Base-by-base conservation (phyloP, 768 basidiomycete species). In the Trametes villosa region DNA sequence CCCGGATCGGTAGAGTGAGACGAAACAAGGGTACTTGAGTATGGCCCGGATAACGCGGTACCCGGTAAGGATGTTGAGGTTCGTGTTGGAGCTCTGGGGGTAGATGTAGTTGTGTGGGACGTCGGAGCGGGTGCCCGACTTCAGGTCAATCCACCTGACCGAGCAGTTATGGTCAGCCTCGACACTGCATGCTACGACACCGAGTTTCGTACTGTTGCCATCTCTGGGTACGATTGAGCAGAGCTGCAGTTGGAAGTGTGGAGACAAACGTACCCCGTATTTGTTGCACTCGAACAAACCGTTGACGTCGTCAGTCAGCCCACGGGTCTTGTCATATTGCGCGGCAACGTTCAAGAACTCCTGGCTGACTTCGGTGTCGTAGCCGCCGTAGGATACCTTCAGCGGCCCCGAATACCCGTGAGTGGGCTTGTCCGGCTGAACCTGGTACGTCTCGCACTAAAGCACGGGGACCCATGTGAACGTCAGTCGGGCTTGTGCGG, bases 121-220 rank as follows among this genome's bases (percentile, higher is more conserved):
- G 67, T 88, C 86, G 0, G 87, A 88, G 26, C 87, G 83, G 38
- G 66, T 77, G 24, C 88, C 87, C 2, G 79, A 84, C n/a, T 72
- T 70, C 2, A 67, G 71, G 57, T 84, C 76, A 11, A 89, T 76
- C 65, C 83, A 89, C 66, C 87, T 90, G 40, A 7, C 31, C 42
- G 27, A 34, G 22, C 40, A 2, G 31, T 2, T 4, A 9, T n/a
- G n/a, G n/a, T n/a, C n/a, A n/a, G n/a, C n/a, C n/a, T n/a, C n/a
- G n/a, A n/a, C n/a, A n/a, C n/a, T n/a, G n/a, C n/a, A n/a, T n/a
- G n/a, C n/a, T n/a, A n/a, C n/a, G n/a, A n/a, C 34, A 18, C 77
- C 61, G 55, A 24, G 44, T 26, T 9, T 24, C 44, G 20, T 15
- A 86, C 86, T 80, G 84, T 47, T 75, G 76, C 83, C 84, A 86